Base-by-base conservation (phyloP, 345 rosid species). In the Diplotaxis tenuifolia region DNA sequence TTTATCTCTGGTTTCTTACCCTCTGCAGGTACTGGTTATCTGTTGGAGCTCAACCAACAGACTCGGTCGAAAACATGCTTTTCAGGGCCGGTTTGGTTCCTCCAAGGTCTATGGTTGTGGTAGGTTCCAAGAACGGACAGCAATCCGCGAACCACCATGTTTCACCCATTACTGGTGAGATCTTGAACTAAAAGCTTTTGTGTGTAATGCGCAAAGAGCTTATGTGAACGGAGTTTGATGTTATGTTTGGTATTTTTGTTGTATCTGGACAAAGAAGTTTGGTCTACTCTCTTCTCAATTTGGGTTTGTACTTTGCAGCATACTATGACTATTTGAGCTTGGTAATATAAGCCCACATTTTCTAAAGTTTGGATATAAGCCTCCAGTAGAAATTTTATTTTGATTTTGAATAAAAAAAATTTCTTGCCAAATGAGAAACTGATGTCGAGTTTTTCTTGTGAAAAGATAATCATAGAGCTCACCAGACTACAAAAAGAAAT, bases 1-100 rank as follows among this genome's bases (percentile, higher is more conserved):
- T 53, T n/a, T 72, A 55, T 54, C 25, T 38, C 52, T 38, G 32
- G 36, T 34, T 23, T 50, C 45, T 49, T 49, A 3, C 22, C 7
- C 55, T 7, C n/a, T 34, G 45, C 40, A 95, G 97, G 85, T 95
- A 95, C 77, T 95, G 99, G 99, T 71, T 92, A 62, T 92, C 99
- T 0, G 98, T 95, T 38, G 98, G 98, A 71, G 99, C 98, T 53
- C 98, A 89, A 75, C 91, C 99, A 74, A 89, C 97, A 15, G 92
- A 92, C 16, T 82, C 94, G 0, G 91, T 89, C 40, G 87, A 90
- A 45, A 80, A 78, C 32, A 83, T 89, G 68, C 94, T 92, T 54
- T 89, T 88, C 83, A 85, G 96, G 77, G 86, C 96, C 21, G 96
- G 97, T 34, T 12, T 95, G 60, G 76, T 88, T 9, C 99, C 98